Percentiles rank a stretch among this genome's conserved stretches.
These are phyloP conservation scores for Epichloe bromicola DNA, from an alignment of 2,329 filamentous ascomycete genomes.

Conservation along the genomic window DNA sequence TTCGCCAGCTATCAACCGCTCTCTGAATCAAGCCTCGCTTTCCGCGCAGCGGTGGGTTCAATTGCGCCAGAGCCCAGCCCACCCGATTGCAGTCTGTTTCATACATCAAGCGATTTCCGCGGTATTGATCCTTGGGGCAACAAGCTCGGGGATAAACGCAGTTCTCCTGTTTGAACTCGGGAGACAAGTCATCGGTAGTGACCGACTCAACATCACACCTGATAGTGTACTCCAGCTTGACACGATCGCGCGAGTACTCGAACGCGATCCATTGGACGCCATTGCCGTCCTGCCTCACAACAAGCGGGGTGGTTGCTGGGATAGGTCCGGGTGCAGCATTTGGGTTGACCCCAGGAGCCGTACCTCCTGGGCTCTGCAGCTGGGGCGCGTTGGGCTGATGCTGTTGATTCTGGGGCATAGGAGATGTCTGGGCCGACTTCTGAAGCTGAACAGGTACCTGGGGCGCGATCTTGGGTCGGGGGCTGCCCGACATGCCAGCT, in stretches of 20 bases:
- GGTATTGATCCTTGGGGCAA: slow-evolving; percentile 90
- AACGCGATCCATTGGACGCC: slow-evolving; percentile 99
- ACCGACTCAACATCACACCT: slow-evolving; percentile 96
- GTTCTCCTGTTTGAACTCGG: slow-evolving; percentile 95
- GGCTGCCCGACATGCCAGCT: slow-evolving; percentile 45
- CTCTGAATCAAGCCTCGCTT: slow-evolving; percentile 94
- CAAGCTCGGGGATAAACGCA: slow-evolving; percentile 95
- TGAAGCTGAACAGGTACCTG: slow-evolving; percentile 50
- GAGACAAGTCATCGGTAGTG: slow-evolving; percentile 69
- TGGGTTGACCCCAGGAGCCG: slow-evolving; percentile 52
- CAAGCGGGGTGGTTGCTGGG: slow-evolving; percentile 86
- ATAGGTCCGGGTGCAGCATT: slow-evolving; percentile 93
- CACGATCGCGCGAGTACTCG: slow-evolving; percentile 89
- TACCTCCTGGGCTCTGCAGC: slow-evolving; percentile 25
- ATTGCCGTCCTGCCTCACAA: slow-evolving; percentile 88
- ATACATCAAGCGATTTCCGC: slow-evolving; percentile 88
- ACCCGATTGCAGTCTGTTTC: slow-evolving; percentile 98
- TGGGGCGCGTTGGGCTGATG: slow-evolving; percentile 25
- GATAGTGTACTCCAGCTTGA: slow-evolving; percentile 99
- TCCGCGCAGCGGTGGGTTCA: slow-evolving; percentile 81
- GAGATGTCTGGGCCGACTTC: slow-evolving; percentile 32
- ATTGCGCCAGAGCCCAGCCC: slow-evolving; percentile 93
- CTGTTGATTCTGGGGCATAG: slow-evolving; percentile 26
- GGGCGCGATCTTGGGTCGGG: slow-evolving; percentile 49
- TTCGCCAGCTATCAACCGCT: slow-evolving; percentile 96